Percentiles rank a stretch among this genome's conserved stretches.
These are phyloP conservation scores for Logfia minima DNA, from an alignment of 129 eudicot genomes.

Conservation along the genomic window DNA sequence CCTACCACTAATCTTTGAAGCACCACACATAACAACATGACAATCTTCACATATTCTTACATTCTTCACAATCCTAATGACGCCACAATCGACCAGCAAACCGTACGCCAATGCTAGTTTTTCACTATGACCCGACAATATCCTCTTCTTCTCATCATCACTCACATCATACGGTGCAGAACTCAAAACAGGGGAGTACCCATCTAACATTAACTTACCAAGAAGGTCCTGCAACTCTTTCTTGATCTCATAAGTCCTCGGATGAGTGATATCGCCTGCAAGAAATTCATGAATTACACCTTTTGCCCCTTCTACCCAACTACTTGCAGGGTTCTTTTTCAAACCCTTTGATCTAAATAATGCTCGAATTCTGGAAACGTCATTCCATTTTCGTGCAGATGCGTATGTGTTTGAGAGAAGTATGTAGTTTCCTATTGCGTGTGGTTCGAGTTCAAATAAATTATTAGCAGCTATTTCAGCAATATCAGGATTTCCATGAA, in stretches of 20 bases:
- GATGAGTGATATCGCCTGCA: constrained; percentile 47
- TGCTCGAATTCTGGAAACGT: constrained; percentile 49
- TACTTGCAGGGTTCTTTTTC: constrained; percentile 49
- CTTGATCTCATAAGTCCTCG: constrained; percentile 21
- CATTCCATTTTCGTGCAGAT: constrained; percentile 46
- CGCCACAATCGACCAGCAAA: constrained; percentile 38
- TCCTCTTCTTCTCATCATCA: constrained; percentile 47
- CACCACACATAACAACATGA: constrained; percentile 50
- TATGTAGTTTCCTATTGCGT: constrained; percentile 43
- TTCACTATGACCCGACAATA: constrained; percentile 57
- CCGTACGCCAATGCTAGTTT: constrained; percentile 58
- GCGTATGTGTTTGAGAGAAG: constrained; percentile 63
- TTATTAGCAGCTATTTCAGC: constrained; percentile 44
- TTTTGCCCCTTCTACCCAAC: constrained; percentile 48
- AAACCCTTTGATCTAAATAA: constrained; percentile 49
- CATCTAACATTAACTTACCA: constrained; percentile 39
- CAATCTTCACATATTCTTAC: constrained; percentile 62
- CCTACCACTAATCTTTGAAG: constrained; percentile 45
- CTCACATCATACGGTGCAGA: constrained; percentile 48
- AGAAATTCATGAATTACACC: constrained; percentile 54
- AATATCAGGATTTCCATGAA: constrained; percentile 40
- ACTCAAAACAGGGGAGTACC: constrained; percentile 39
- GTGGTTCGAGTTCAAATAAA: constrained; percentile 69
- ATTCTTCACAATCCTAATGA: constrained; percentile 50
- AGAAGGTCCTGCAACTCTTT: constrained; percentile 45